Base-by-base conservation (phyloP, 768 basidiomycete genomes). In the Leccinellum luteum region DNA sequence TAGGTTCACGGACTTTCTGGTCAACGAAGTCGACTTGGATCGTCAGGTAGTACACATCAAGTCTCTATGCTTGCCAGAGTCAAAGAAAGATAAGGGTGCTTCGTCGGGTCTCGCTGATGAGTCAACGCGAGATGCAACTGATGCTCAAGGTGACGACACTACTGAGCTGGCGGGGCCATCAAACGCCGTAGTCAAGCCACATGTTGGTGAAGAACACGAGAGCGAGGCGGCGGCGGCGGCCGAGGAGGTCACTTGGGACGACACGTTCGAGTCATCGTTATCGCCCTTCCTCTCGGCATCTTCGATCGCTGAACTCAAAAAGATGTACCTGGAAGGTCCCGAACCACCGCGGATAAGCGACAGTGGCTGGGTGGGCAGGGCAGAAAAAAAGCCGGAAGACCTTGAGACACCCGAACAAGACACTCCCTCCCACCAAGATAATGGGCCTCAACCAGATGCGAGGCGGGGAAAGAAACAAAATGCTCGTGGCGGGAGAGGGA, bases 1-100 rank as follows among this genome's bases (percentile, higher is more conserved):
- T 67, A 97, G 95, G 66, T 98, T 98, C 72, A 96, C 96, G 41
- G 97, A 99, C 73, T 99, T 99, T 69, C 66, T 98, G 65, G 97
- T 99, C 19, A 89, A 82, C 66, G 97, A 99, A 75, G 87, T 99
- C 31, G 86, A 90, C 66, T 81, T 85, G 58, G 86, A 92, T 61
- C 82, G 87, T 45, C 84, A 90, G 60, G 87, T 92, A 8, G 75
- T 97, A 17, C 89, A 91, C 67, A 68, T 99, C 32, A 92, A 91
- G 69, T 83, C 85, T 53, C 80, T 98, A 38, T 81, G 76, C 34
- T 85, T 85, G 68, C 94, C 93, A 3, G 78, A 81, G 58, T 78
- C 76, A 10, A 82, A 81, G 64, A 81, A 78, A 63, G 66, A 61
- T 34, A 68, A 68, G 52, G 54, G 47, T 9, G 35, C 75, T 48